These are phyloP conservation scores for Ilex aquifolium DNA, from an alignment of 257 asterid genomes.

Conservation along the genomic window DNA sequence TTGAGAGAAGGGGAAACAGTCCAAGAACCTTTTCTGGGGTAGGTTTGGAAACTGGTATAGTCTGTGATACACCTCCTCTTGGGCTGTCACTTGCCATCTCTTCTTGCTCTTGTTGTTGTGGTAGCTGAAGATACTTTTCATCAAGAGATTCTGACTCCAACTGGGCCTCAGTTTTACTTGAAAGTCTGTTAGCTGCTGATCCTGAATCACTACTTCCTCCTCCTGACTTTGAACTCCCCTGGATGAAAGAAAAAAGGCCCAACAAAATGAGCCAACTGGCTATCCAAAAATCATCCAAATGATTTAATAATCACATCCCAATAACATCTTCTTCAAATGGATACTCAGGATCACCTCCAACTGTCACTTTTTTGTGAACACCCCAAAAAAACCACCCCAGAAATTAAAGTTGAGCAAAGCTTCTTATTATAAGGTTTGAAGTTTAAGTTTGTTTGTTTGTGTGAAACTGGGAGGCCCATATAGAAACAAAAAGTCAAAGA, in stretches of 20 bases:
- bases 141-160: slow-evolving; percentile 24
- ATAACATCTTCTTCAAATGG: background rate
- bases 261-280: slow-evolving; percentile 26
- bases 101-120: slow-evolving; percentile 29
- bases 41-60: slow-evolving; percentile 34
- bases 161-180: slow-evolving; percentile 32
- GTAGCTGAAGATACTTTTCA: slow-evolving; percentile 29
- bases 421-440: background rate
- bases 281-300: slow-evolving; percentile 20
- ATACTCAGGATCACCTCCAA: background rate
- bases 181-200: slow-evolving; percentile 52
- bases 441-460: slow-evolving; percentile 5
- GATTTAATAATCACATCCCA: background rate
- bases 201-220: slow-evolving; percentile 75
- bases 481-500: slow-evolving; percentile 20
- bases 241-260: slow-evolving; percentile 13
- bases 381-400: slow-evolving; percentile 25
- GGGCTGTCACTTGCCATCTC: slow-evolving; percentile 42
- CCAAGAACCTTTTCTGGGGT: slow-evolving; percentile 49
- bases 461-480: background rate
- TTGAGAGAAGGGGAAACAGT: background rate
- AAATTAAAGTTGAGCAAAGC: slow-evolving; percentile 9
- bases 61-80: slow-evolving; percentile 27
- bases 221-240: slow-evolving; percentile 83
- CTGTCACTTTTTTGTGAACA: too few relatives aligned